Conservation (phyloP, 129 eudicot species). For the carrot (Daucus carota) region DNA sequence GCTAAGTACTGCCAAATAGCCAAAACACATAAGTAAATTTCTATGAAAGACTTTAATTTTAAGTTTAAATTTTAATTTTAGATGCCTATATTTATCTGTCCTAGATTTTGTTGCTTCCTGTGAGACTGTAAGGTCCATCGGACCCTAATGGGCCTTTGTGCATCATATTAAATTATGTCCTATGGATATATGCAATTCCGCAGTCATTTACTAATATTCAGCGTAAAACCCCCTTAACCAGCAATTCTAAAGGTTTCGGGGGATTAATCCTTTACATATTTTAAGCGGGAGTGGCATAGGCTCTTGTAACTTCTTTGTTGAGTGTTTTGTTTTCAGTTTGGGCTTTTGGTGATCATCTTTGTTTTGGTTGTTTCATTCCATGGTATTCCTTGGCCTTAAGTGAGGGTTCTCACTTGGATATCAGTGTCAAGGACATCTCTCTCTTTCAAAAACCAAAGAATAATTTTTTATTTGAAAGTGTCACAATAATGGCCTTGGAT, state of each 20-base stretch:
- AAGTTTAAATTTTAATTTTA: not conserved
- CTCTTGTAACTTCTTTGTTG: not conserved
- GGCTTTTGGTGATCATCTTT: not conserved
- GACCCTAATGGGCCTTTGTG: not conserved
- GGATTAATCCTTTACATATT: not conserved
- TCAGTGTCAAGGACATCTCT: not conserved
- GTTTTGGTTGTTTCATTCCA: not conserved
- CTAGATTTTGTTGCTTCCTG: not conserved
- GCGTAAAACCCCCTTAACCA: not conserved
- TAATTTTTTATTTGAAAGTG: not conserved
- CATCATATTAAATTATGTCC: not conserved
- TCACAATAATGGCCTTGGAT: not conserved
- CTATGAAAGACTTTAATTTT: not conserved
- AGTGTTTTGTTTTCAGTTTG: not conserved
- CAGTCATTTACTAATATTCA: not conserved
- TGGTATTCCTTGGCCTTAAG: not conserved
- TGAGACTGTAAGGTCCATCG: not conserved
- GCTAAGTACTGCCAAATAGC: not conserved
- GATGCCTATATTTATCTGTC: not conserved
- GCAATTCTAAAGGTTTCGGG: not conserved
- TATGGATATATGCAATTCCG: not conserved
- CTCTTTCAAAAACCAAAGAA: not conserved
- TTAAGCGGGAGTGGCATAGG: not conserved
- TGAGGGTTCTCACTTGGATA: not conserved
- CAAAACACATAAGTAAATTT: not conserved